Base-by-base conservation (phyloP, 139 green algal species). In the Closterium sp. region DNA sequence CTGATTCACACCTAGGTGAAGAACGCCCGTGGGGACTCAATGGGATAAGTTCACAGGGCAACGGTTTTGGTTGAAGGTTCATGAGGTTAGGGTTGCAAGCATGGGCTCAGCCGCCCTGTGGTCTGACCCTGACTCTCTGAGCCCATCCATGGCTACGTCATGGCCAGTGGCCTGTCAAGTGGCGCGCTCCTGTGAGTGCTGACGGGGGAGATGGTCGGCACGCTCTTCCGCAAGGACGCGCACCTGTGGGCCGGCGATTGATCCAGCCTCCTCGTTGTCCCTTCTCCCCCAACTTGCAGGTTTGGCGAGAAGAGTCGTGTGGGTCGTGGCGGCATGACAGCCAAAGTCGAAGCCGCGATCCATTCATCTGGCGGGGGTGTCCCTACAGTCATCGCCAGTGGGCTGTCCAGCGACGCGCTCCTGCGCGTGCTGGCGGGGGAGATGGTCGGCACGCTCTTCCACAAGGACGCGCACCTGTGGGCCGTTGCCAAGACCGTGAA, bases 321-420 rank as follows among this genome's bases (percentile, higher is more conserved):
- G 23, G 95, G 95, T 3, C 89, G 95, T 5, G 95, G 95, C 30
- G 95, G 95, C 25, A 97, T 97, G 95, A 91, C 87, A 16, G 89
- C 93, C 64, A 97, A 97, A 87, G 90, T 97, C 86, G 89, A 94
- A 7, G 94, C 93, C 1, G 95, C 95, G 19, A 96, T 95, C 93
- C 91, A 89, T n/a, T 91, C 94, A 12, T 95, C 95, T 4, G 38
- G 43, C 43, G 9, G 6, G 9, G 43, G 43, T 1, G 43, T 66
- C 12, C 43, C 43, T 16, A 66, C 43, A 66, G 43, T 66, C 43
- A 66, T 66, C 1, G 4, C 43, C 43, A 66, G 43, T 36, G 89
- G 89, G 6, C 88, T 36, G 28, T 83, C 89, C 2, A n/a, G 43
- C 34, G 87, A 90, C 55, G 86, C 31, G 7, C 25, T 93, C 10